Percentiles rank a stretch among this genome's conserved stretches.
These are phyloP conservation scores for Castanea crenata DNA, from an alignment of 306 rosid species.

Conservation along the genomic window DNA sequence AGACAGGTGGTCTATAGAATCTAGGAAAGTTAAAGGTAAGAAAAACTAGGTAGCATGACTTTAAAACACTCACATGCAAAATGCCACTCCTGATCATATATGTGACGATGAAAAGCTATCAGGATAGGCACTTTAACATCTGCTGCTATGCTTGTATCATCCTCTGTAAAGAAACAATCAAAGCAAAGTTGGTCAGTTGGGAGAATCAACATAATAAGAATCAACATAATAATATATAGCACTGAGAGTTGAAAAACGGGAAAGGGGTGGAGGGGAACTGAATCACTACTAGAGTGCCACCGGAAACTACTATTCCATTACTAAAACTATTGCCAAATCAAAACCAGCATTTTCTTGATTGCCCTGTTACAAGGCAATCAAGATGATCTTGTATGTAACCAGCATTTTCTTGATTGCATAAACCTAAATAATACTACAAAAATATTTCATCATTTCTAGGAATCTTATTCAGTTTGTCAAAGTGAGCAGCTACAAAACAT, in stretches of 20 bases:
- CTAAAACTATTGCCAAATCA: not conserved
- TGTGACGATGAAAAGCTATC: slow-evolving; percentile 66
- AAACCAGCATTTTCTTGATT: not conserved
- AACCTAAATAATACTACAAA: not conserved
- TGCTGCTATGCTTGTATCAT: slow-evolving; percentile 75
- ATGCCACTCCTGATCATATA: slow-evolving; percentile 82
- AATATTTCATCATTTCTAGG: not conserved
- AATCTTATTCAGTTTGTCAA: not conserved
- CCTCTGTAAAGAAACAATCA: slow-evolving; percentile 61
- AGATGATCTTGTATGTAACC: not conserved
- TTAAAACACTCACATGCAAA: slow-evolving; percentile 68
- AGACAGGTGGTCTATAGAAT: not conserved
- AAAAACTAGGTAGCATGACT: not conserved
- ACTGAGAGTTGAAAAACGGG: not conserved
- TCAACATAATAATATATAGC: not conserved
- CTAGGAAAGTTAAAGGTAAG: not conserved
- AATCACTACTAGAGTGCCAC: not conserved
- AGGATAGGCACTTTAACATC: slow-evolving; percentile 91
- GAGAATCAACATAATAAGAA: not conserved
- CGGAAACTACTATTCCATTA: not conserved
- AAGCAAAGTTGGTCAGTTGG: not conserved
- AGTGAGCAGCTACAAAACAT: not conserved
- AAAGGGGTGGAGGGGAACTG: too few relatives aligned
- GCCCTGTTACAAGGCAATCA: not conserved
- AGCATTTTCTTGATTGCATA: not conserved